These are phyloP conservation scores for Fraxinus platypoda DNA, from an alignment of 305 asterid species.

Conservation along the genomic window DNA sequence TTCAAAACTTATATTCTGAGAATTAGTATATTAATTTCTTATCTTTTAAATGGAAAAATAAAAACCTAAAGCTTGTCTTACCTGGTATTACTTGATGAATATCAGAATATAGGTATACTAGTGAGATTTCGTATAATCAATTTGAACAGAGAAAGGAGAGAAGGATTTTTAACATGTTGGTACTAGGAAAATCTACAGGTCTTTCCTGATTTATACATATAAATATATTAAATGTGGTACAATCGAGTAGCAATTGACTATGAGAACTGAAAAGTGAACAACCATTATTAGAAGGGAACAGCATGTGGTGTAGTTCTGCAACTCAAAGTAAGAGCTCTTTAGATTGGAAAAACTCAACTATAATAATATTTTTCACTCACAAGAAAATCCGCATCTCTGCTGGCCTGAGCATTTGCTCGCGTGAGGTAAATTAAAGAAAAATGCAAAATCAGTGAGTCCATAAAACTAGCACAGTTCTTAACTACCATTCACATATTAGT, in stretches of 20 bases:
- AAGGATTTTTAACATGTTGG: not conserved
- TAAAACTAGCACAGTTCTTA: slow-evolving; percentile 4
- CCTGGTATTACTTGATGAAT: slow-evolving; percentile 2
- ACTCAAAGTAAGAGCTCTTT: slow-evolving; percentile 11
- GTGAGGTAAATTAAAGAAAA: slow-evolving; percentile 3
- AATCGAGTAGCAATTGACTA: not conserved
- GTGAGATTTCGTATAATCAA: not conserved
- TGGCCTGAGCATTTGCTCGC: not conserved
- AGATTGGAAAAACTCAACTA: not conserved
- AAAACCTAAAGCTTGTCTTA: slow-evolving; percentile 5
- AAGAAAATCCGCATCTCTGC: not conserved
- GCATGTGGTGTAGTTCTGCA: slow-evolving; percentile 7
- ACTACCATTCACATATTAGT: slow-evolving; percentile 13
- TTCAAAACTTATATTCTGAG: not conserved
- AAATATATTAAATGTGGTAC: not conserved
- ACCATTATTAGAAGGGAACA: not conserved
- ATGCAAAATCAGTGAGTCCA: slow-evolving; percentile 6
- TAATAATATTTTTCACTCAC: slow-evolving; percentile 1
- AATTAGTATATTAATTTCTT: slow-evolving; percentile 1
- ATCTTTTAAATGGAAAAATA: not conserved
- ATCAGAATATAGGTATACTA: not conserved
- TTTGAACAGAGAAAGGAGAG: not conserved
- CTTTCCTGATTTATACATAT: not conserved
- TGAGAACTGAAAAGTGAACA: not conserved
- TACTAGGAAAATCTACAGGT: not conserved